These are phyloP conservation scores for Arachis hypogaea DNA, from an alignment of 306 rosid species.

Conservation along the genomic window DNA sequence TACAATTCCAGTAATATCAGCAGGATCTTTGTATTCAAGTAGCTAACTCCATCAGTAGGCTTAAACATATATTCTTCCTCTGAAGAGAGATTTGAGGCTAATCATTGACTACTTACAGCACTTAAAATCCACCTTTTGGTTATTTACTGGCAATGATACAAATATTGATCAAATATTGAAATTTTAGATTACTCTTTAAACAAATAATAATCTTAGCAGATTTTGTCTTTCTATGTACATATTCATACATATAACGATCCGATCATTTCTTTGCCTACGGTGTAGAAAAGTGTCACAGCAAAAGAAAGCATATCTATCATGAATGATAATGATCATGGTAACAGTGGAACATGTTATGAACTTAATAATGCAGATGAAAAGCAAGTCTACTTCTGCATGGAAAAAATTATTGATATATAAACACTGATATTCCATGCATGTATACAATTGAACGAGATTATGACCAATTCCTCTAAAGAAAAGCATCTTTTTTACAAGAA, in stretches of 20 bases:
- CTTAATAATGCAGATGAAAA: neutral
- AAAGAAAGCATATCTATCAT: neutral
- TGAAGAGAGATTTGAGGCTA: neutral
- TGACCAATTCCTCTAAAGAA: constrained; percentile 16
- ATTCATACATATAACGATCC: neutral
- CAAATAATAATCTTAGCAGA: neutral
- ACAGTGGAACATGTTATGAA: neutral
- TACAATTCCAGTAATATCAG: neutral
- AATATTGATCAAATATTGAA: neutral
- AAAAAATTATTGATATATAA: neutral
- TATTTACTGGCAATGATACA: neutral
- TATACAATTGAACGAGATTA: neutral
- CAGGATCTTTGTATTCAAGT: neutral
- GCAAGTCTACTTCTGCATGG: constrained; percentile 15
- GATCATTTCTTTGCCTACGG: neutral
- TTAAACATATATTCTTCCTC: neutral
- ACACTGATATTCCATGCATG: constrained; percentile 22
- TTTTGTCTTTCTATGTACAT: neutral
- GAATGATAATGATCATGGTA: neutral
- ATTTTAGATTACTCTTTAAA: neutral
- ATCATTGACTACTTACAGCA: neutral
- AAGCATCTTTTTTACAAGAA: constrained; percentile 30
- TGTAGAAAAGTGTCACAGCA: neutral
- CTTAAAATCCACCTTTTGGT: neutral
- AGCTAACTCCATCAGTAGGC: neutral